Conservation (phyloP, 306 rosid genomes). For the Luffa acutangula region DNA sequence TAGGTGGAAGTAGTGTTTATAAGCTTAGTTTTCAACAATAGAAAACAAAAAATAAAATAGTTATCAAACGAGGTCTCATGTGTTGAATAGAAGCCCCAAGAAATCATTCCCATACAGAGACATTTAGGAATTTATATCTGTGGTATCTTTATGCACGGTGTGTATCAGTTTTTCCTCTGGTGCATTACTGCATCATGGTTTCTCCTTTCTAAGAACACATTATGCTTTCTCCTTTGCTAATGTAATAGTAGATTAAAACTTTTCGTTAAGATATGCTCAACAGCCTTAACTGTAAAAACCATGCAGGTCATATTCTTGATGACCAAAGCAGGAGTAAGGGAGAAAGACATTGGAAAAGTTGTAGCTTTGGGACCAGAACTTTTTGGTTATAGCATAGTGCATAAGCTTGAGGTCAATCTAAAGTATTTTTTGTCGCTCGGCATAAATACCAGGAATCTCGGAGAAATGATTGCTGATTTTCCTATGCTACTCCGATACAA, state of each 20-base stretch:
- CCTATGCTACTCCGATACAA: constrained; percentile 83
- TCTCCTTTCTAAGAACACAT: not conserved
- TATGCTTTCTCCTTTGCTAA: not conserved
- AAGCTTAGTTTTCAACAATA: too few species aligned
- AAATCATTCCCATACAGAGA: not conserved
- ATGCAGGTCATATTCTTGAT: constrained; percentile 79
- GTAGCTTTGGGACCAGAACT: constrained; percentile 88
- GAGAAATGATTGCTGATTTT: constrained; percentile 82
- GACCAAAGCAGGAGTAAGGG: constrained; percentile 73
- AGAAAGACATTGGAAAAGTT: constrained; percentile 61
- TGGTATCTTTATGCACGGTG: not conserved
- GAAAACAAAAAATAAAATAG: too few species aligned
- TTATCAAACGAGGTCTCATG: not conserved
- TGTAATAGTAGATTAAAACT: not conserved
- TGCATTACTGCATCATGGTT: not conserved
- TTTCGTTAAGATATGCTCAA: not conserved
- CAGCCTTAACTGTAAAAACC: not conserved
- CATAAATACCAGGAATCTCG: constrained; percentile 44
- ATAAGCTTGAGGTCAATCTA: constrained; percentile 68
- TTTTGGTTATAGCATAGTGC: constrained; percentile 67
- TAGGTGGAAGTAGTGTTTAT: too few species aligned
- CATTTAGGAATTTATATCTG: not conserved
- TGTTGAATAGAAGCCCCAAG: not conserved
- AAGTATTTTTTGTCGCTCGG: constrained; percentile 82
- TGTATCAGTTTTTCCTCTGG: not conserved